Percentiles rank a stretch among this genome's conserved stretches.
These are phyloP conservation scores for Auricularia heimuer DNA, from an alignment of 768 basidiomycete genomes.

Conservation along the genomic window DNA sequence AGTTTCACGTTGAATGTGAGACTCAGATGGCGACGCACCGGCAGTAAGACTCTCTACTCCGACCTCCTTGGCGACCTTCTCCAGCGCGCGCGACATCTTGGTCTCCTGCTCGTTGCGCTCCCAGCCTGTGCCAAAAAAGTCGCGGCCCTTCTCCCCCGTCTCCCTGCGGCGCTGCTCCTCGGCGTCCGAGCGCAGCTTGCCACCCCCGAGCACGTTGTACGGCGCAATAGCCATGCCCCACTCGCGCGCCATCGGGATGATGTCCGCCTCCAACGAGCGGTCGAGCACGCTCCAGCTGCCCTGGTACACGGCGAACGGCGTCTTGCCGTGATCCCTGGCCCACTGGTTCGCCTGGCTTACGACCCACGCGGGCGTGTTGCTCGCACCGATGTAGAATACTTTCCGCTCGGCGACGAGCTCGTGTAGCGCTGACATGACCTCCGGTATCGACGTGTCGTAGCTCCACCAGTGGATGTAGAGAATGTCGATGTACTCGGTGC, in stretches of 20 bases:
- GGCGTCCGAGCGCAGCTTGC: not conserved
- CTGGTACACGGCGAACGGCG: constrained; percentile 31
- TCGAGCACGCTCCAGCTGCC: constrained; percentile 23
- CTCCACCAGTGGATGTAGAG: constrained; percentile 12
- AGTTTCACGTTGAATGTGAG: not conserved
- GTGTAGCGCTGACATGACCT: too few species aligned
- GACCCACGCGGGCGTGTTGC: constrained; percentile 30
- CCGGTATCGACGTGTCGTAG: not conserved
- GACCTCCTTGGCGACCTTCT: constrained; percentile 1
- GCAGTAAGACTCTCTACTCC: too few species aligned
- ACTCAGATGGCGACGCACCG: too few species aligned
- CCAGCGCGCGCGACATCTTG: not conserved
- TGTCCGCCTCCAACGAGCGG: constrained; percentile 32
- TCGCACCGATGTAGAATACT: constrained; percentile 16
- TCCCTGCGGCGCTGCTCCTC: constrained; percentile 8
- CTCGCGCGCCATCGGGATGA: constrained; percentile 28
- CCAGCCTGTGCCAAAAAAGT: too few species aligned
- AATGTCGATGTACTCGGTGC: constrained; percentile 17
- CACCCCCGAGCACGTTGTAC: too few species aligned
- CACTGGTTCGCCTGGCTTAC: constrained; percentile 30
- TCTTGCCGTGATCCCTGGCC: constrained; percentile 19
- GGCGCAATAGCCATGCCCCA: too few species aligned
- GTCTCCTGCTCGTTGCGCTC: constrained; percentile 1
- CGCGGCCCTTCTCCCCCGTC: constrained; percentile 19
- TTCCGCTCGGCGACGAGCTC: constrained; percentile 18